Evolutionary conservation across 2,329 filamentous ascomycete species (phyloP), one percentile per base, ranked within the genome.

Genomic region (Calonectria hongkongensis): DNA sequence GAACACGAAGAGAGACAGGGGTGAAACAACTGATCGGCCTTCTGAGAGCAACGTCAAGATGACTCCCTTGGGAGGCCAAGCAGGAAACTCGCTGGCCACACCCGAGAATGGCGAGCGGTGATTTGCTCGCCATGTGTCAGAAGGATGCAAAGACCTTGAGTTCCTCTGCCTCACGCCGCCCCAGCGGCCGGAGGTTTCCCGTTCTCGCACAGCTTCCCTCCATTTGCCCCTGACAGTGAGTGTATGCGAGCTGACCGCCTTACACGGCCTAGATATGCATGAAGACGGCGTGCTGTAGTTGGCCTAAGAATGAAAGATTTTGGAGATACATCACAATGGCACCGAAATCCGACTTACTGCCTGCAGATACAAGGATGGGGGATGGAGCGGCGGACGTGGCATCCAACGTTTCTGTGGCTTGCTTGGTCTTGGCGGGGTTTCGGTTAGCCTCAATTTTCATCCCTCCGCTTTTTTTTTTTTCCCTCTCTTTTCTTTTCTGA

Each of bases 1-100:
- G 74, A 81, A 82, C 80, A 82, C 81, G 81, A 81, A 79, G 78
- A 72, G 74, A 71, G 72, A 79, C 72, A 72, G 75, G 66, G 51
- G 51, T 54, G 43, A 66, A 28, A 62, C 66, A 50, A 56, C 43
- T 48, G 72, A 69, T 74, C 66, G 41, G 48, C 70, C 66, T 54
- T 45, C 21, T 68, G 62, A 43, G 18, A 28, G 62, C 66, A 41
- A 70, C 67, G 72, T 72, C 69, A 74, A 74, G 41, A 74, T 66
- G 70, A 71, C 67, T 39, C 30, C 45, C 63, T 66, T 45, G 36
- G 54, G 27, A 51, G 36, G 45, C 45, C 16, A 36, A 39, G 47
- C 28, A 39, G 48, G 39, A 25, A 65, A 50, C 21, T 54, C 15
- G 56, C 43, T 60, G 43, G 21, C 58, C 60, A 69, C 30, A 66